A percentile compares a stretch with the other conserved stretches of the same genome.
phyloP scores from a whole-genome alignment of 805 yeast species.

The Hanseniaspora mollemarum region DNA sequence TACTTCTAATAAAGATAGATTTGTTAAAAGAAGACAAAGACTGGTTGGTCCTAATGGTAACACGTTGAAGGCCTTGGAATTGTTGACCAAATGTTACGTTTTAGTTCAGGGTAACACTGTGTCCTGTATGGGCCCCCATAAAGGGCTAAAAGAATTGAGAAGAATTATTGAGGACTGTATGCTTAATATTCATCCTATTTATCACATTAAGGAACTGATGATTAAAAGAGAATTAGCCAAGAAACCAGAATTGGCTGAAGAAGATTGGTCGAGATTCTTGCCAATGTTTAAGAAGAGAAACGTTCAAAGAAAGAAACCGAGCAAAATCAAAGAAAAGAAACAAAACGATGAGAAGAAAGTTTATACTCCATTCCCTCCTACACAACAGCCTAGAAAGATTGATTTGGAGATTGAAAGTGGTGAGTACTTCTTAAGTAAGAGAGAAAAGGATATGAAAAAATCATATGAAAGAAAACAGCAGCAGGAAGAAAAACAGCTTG shows the following conservation, averaged over 20 bases:
- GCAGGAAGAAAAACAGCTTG: slow-evolving; percentile 58
- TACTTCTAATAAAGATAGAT: slow-evolving; percentile 83
- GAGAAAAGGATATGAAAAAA: slow-evolving; percentile 62
- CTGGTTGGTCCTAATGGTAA: slow-evolving; percentile 95
- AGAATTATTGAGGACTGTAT: slow-evolving; percentile 96
- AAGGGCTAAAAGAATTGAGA: slow-evolving; percentile 82
- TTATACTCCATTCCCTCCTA: slow-evolving; percentile 98
- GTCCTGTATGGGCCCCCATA: slow-evolving; percentile 90
- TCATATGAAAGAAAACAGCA: slow-evolving; percentile 67
- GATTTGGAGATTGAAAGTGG: slow-evolving; percentile 97
- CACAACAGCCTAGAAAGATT: slow-evolving; percentile 90
- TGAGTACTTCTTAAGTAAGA: slow-evolving; percentile 87
- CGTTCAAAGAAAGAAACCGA: slow-evolving; percentile 85
- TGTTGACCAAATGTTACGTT: slow-evolving; percentile 88
- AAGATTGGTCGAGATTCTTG: slow-evolving; percentile 92
- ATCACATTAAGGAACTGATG: slow-evolving; percentile 94
- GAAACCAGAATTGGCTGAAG: slow-evolving; percentile 88
- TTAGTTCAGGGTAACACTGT: slow-evolving; percentile 97
- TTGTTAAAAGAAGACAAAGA: slow-evolving; percentile 90
- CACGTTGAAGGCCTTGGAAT: slow-evolving; percentile 87
- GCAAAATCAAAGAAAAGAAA: slow-evolving; percentile 42
- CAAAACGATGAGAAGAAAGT: slow-evolving; percentile 43
- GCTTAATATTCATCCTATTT: slow-evolving; percentile 94
- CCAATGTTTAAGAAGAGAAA: slow-evolving; percentile 95
- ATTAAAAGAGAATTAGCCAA: slow-evolving; percentile 89